Evolutionary conservation across 2,329 filamentous ascomycete genomes (phyloP), one percentile per base, ranked within the genome.

Genomic region (Phyllosticta citribraziliensis): DNA sequence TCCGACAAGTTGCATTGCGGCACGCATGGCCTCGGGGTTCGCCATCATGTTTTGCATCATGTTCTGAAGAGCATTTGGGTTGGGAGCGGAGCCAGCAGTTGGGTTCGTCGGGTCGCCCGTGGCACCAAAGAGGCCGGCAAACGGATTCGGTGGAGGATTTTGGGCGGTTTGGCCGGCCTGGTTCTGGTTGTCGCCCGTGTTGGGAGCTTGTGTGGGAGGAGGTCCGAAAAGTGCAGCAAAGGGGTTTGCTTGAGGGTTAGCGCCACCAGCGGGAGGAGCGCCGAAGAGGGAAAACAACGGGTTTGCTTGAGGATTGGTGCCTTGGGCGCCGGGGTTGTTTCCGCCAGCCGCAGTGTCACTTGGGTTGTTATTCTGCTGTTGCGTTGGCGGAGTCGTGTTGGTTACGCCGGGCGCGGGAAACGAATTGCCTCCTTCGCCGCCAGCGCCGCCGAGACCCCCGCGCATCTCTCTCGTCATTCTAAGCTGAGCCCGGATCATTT

Each of bases 361-460:
- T 61, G 58, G 58, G 55, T 56, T 59, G 63, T 62, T 58, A 53
- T 55, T 30, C 12, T 55, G 35, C 20, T 62, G 63, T 62, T 53
- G 52, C 71, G 67, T 53, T 68, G 74, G 69, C 1, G 84, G 86
- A 2, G 91, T 96, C 30, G 85, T 95, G 73, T 97, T 91, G 40
- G 93, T 97, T 20, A 88, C 86, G 9, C 94, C 94, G 1, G 94
- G 94, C 56, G 93, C 93, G 12, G 94, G 92, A 72, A 99, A 97
- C 52, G 78, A 62, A 74, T 78, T 63, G 75, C 79, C 61, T 17
- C n/a, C 57, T 64, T 71, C 73, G 60, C 79, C 62, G 68, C 72
- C 60, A 75, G 27, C 27, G 17, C 60, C 60, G 17, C 79, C 60
- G 11, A 57, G 53, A 22, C 22, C 22, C 78, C 81, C 76, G 6